Evolutionary conservation across 1,284 basidiomycete genomes (phyloP).

Genomic region (Sutorius eximius): DNA sequence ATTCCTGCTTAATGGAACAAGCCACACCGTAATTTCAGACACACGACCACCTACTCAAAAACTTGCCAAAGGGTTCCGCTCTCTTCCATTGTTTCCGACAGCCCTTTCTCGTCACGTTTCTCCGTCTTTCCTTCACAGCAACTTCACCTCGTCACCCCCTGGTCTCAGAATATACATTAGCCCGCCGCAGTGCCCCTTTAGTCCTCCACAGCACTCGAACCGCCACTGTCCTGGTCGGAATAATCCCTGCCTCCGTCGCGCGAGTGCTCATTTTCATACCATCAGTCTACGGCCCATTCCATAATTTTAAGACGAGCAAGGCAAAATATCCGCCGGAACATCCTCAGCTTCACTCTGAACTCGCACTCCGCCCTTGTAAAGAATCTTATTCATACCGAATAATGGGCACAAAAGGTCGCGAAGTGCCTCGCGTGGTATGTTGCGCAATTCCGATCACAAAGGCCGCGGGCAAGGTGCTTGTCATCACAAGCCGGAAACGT

Average conservation of each 20-base stretch:
- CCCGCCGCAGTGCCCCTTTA: slow-evolving; percentile 13
- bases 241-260: not conserved
- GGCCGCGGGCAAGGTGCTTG: slow-evolving; percentile 68
- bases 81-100: slow-evolving; percentile 11
- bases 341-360: not conserved
- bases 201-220: slow-evolving; percentile 4
- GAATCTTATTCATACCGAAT: slow-evolving; percentile 17
- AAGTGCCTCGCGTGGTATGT: slow-evolving; percentile 77
- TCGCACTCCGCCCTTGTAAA: slow-evolving; percentile 11
- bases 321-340: not conserved
- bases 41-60: slow-evolving; percentile 38
- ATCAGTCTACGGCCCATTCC: not conserved
- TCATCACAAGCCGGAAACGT: slow-evolving; percentile 79
- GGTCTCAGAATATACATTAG: slow-evolving; percentile 7
- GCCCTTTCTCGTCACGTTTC: slow-evolving; percentile 10
- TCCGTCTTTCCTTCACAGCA: slow-evolving; percentile 14
- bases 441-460: slow-evolving; percentile 80
- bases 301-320: slow-evolving; percentile 1
- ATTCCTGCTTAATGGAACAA: slow-evolving; percentile 20
- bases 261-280: slow-evolving; percentile 11
- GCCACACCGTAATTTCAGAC: slow-evolving; percentile 38
- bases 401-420: slow-evolving; percentile 77
- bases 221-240: slow-evolving; percentile 12
- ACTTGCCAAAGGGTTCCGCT: slow-evolving; percentile 17
- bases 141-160: not conserved